Base-by-base conservation (phyloP, 208 protist species). In the Trypanosoma rangeli region DNA sequence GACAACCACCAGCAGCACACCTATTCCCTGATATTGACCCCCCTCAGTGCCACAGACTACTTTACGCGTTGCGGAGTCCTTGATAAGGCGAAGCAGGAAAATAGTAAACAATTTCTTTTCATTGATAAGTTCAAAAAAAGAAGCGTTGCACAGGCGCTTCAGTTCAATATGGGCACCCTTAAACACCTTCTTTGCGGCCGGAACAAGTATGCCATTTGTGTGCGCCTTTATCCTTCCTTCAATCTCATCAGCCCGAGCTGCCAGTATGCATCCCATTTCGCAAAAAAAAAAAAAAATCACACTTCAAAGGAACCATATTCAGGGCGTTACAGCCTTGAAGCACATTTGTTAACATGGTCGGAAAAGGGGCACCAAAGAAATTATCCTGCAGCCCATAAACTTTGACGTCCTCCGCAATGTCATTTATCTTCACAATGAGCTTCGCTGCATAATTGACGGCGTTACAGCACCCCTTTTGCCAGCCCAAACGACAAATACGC, bases 1-100 rank as follows among this genome's bases (percentile, higher is more conserved):
- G 42, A 91, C 79, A 12, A 86, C 73, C 26, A 80, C 76, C 39
- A 73, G 74, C n/a, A 87, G n/a, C n/a, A n/a, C 74, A 59, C 85
- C 82, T n/a, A 80, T 55, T 28, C 44, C 56, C 49, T 86, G 80
- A 70, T 82, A 87, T 50, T 83, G 73, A 3, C 77, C 78, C 28
- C 73, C 82, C 72, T 91, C 85, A 7, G 82, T 87, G 61, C 67
- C 83, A 66, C 83, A 91, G n/a, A 63, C 80, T 29, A 87, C 85
- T 62, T 84, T 87, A 13, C 64, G 80, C n/a, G 55, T 69, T 12
- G 74, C 68, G 26, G 33, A 59, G 55, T 87, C 80, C 57, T 72
- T 75, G 31, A 69, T 84, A 22, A 87, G 46, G 28, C 39, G 54
- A 66, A 76, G 78, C 26, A 86, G 46, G 3, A 86, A 74, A 1